Percentiles rank a stretch among this genome's conserved stretches.
These are phyloP conservation scores for Sclerotinia glacialis DNA, from an alignment of 2,329 filamentous ascomycete species.

Conservation along the genomic window DNA sequence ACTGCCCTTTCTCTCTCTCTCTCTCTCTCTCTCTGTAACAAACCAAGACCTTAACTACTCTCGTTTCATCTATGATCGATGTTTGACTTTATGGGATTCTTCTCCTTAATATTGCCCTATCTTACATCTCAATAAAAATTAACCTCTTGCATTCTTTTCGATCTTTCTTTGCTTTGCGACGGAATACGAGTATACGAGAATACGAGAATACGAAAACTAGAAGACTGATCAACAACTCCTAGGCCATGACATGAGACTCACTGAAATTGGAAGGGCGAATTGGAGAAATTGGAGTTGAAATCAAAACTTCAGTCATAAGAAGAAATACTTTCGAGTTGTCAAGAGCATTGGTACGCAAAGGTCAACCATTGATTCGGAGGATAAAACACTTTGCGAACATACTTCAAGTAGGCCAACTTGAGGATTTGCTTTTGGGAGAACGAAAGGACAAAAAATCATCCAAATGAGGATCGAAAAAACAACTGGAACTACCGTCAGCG, in stretches of 20 bases:
- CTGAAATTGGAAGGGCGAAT: background rate
- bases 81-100: background rate
- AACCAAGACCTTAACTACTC: background rate
- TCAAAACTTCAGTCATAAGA: background rate
- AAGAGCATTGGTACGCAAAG: background rate
- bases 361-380: background rate
- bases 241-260: background rate
- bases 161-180: background rate
- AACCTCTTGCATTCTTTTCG: background rate
- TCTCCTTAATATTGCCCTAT: background rate
- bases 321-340: background rate
- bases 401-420: background rate
- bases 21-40: slow-evolving; percentile 1
- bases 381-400: background rate
- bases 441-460: background rate
- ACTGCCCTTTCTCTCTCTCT: background rate
- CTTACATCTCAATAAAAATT: background rate
- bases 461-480: slow-evolving; percentile 12
- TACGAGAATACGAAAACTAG: background rate
- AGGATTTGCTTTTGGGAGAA: background rate
- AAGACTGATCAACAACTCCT: background rate
- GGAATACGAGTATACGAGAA: background rate
- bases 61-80: background rate
- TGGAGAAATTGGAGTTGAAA: background rate
- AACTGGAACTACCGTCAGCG: background rate